These are phyloP conservation scores for Aspergillus glaucus DNA, from an alignment of 2,329 filamentous ascomycete genomes.

Conservation along the genomic window DNA sequence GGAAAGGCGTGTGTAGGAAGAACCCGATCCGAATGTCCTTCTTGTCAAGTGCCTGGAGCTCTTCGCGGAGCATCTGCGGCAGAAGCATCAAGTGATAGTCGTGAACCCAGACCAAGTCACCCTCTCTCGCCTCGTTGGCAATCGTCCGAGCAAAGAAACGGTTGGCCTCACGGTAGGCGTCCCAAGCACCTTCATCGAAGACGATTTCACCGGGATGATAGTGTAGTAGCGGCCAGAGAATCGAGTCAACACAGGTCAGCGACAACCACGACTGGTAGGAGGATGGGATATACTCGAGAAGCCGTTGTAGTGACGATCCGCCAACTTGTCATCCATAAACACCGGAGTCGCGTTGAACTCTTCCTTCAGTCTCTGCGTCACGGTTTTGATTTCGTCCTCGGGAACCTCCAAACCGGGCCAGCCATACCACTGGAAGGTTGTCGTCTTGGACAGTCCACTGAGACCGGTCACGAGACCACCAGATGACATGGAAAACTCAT, in stretches of 20 bases:
- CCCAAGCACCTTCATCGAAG: constrained; percentile 88
- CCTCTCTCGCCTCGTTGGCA: constrained; percentile 76
- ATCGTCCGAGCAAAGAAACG: constrained; percentile 80
- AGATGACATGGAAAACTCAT: constrained; percentile 88
- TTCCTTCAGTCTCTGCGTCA: constrained; percentile 69
- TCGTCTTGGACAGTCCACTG: constrained; percentile 80
- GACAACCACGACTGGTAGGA: not conserved
- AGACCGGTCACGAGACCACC: constrained; percentile 86
- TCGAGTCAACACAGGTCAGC: constrained; percentile 58
- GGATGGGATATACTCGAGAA: constrained; percentile 67
- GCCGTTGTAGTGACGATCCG: constrained; percentile 90
- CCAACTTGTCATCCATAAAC: constrained; percentile 82
- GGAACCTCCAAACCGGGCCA: constrained; percentile 90
- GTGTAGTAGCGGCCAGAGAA: constrained; percentile 94
- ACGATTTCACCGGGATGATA: constrained; percentile 96
- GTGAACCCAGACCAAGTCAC: constrained; percentile 90
- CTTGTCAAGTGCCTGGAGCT: constrained; percentile 62
- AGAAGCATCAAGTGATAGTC: constrained; percentile 96
- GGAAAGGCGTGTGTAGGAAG: constrained; percentile 93
- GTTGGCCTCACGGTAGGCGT: constrained; percentile 85
- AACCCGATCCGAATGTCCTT: constrained; percentile 94
- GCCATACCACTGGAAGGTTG: constrained; percentile 91
- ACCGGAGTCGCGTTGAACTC: constrained; percentile 82
- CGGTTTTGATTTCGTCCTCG: constrained; percentile 64
- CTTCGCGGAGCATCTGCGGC: constrained; percentile 83